phyloP scores from a whole-genome alignment of 2,329 filamentous ascomycete genomes.

The Epichloe aotearoae region DNA sequence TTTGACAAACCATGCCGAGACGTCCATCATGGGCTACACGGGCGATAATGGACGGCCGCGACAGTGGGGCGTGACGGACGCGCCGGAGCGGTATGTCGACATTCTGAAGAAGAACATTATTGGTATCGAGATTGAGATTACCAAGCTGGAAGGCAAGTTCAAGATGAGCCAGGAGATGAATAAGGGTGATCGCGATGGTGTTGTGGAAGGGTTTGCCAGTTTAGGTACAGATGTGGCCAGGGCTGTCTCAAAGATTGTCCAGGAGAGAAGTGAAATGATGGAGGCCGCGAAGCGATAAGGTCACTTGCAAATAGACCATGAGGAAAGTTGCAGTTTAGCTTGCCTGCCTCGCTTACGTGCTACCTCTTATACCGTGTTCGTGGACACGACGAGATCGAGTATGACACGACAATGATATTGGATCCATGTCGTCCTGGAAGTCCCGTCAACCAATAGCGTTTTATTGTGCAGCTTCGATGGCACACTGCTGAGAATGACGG shows the following conservation, averaged over 20 bases:
- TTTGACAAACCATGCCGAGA: conserved; percentile 38
- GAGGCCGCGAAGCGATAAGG: conserved; percentile 3
- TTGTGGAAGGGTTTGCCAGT: conserved; percentile 40
- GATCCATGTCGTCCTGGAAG: too few species aligned
- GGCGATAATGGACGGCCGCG: conserved; percentile 13
- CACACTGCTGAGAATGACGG: neutral
- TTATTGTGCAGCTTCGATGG: too few species aligned
- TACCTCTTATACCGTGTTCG: too few species aligned
- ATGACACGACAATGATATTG: too few species aligned
- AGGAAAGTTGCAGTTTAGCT: neutral
- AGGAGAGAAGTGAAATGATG: conserved; percentile 17
- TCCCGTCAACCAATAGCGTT: too few species aligned
- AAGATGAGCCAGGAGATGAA: conserved; percentile 54
- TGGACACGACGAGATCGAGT: too few species aligned
- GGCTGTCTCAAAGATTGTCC: conserved; percentile 20
- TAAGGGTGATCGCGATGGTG: conserved; percentile 39
- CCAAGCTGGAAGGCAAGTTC: conserved; percentile 44
- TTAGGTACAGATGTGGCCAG: conserved; percentile 18
- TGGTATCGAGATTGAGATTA: conserved; percentile 45
- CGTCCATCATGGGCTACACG: conserved; percentile 41
- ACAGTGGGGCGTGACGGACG: conserved; percentile 45
- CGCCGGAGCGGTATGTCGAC: conserved; percentile 41
- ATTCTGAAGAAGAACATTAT: conserved; percentile 43
- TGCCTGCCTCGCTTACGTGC: neutral
- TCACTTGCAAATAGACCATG: neutral